A percentile compares a stretch with the other conserved stretches of the same genome.
These are phyloP conservation scores for Cordyceps javanica DNA, from an alignment of 2,329 filamentous ascomycete species.

Conservation along the genomic window DNA sequence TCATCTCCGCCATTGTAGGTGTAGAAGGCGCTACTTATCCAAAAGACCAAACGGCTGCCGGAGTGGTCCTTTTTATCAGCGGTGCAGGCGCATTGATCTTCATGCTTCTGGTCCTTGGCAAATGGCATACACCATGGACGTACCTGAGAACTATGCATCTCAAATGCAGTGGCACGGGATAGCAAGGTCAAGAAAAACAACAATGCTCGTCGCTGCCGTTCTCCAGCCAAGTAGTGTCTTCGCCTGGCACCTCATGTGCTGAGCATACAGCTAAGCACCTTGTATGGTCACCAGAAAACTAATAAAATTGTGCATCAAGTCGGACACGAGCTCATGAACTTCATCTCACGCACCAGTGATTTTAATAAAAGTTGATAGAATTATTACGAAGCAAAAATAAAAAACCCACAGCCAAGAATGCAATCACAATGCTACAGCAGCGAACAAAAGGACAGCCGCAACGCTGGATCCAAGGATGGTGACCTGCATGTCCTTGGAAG, in stretches of 20 bases:
- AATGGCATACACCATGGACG: no score
- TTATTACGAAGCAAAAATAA: slow-evolving; percentile 2
- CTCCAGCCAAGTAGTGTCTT: no score
- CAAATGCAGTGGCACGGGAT: no score
- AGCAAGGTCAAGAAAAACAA: no score
- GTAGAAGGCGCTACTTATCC: no score
- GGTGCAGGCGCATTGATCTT: no score
- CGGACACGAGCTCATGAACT: neutral
- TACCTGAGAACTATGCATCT: no score
- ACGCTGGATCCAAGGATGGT: slow-evolving; percentile 24
- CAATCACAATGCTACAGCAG: slow-evolving; percentile 20
- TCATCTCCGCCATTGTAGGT: no score
- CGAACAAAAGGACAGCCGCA: slow-evolving; percentile 23
- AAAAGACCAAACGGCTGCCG: no score
- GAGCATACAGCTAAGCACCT: neutral
- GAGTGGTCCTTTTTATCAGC: no score
- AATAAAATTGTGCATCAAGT: neutral
- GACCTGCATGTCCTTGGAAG: slow-evolving; percentile 20
- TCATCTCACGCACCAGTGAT: neutral
- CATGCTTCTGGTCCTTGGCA: no score
- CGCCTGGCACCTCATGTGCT: neutral
- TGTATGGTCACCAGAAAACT: neutral
- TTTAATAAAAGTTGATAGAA: neutral
- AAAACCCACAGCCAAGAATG: neutral
- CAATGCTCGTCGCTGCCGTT: no score